Conservation (phyloP, 2,329 filamentous ascomycete species). For the Didymellaceae sp. region DNA sequence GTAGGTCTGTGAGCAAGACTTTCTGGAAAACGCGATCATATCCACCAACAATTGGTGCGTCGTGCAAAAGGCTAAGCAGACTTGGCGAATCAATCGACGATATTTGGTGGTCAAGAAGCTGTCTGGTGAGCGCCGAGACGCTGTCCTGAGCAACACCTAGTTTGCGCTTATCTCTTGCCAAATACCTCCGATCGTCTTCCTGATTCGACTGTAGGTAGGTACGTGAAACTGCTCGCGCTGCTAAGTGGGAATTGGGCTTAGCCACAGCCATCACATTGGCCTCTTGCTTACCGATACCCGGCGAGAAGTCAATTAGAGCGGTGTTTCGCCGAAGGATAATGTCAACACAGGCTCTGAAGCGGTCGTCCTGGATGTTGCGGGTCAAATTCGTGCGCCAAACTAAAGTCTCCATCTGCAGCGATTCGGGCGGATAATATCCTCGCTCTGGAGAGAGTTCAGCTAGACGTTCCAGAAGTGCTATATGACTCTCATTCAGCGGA, state of each 20-base stretch:
- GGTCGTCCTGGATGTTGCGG: constrained; percentile 41
- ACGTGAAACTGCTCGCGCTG: constrained; percentile 1
- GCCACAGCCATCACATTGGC: neutral
- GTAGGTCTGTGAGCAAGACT: constrained; percentile 49
- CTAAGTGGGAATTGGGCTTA: constrained; percentile 6
- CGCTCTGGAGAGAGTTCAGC: constrained; percentile 48
- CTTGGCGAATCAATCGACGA: constrained; percentile 10
- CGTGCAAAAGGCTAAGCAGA: constrained; percentile 34
- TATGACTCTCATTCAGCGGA: constrained; percentile 11
- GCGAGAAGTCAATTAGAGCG: neutral
- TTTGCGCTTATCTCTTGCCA: constrained; percentile 19
- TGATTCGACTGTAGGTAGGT: neutral
- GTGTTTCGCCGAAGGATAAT: neutral
- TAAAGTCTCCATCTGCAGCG: constrained; percentile 40
- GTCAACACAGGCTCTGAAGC: constrained; percentile 20
- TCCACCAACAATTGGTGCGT: constrained; percentile 49
- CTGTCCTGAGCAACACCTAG: constrained; percentile 12
- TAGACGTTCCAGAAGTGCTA: constrained; percentile 28
- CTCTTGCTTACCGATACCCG: neutral
- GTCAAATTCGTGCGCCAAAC: constrained; percentile 39
- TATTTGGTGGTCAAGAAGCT: constrained; percentile 20
- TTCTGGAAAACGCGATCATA: constrained; percentile 43
- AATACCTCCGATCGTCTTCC: constrained; percentile 16
- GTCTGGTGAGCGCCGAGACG: constrained; percentile 16
- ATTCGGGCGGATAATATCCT: constrained; percentile 35